Base-by-base conservation (phyloP, 2,329 filamentous ascomycete species). In the Cyphellophora attinorum region DNA sequence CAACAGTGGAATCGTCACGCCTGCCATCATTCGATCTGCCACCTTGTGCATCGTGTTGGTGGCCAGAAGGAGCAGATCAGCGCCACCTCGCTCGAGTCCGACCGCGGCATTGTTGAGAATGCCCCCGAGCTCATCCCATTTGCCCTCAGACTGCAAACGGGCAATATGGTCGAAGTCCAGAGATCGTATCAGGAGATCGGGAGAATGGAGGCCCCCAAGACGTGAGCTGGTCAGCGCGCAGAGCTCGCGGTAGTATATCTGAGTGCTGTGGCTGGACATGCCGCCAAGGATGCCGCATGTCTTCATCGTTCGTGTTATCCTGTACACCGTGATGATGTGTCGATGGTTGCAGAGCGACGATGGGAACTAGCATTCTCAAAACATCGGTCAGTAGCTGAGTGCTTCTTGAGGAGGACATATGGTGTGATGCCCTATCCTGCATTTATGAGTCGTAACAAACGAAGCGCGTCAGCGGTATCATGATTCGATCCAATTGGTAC, bases 251-350 rank as follows among this genome's bases (percentile, higher is more conserved):
- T 42, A 42, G 27, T 42, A 42, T 4, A 40, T 11, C 21, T 36
- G 14, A 8, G 37, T 40, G 17, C 29, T 34, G 11, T 37, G 21
- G 32, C 34, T 37, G 10, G 37, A 37, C 16, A 42, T 29, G 23
- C 40, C 40, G 3, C 40, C 40, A 19, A 42, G 35, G n/a, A 42
- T 31, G 19, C 40, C 40, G 29, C 37, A 8, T 8, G 21, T 25
- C n/a, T 25, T 25, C 21, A 25, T 25, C n/a, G n/a, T n/a, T n/a
- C n/a, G n/a, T n/a, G n/a, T n/a, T n/a, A n/a, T n/a, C n/a, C n/a
- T n/a, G n/a, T n/a, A n/a, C n/a, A n/a, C n/a, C n/a, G n/a, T n/a
- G n/a, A n/a, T n/a, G n/a, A n/a, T n/a, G n/a, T n/a, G n/a, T n/a
- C n/a, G n/a, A n/a, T n/a, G n/a, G n/a, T n/a, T n/a, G n/a, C n/a